Base-by-base conservation (phyloP, 2,329 filamentous ascomycete genomes). In the Aspergillus aculeatus region DNA sequence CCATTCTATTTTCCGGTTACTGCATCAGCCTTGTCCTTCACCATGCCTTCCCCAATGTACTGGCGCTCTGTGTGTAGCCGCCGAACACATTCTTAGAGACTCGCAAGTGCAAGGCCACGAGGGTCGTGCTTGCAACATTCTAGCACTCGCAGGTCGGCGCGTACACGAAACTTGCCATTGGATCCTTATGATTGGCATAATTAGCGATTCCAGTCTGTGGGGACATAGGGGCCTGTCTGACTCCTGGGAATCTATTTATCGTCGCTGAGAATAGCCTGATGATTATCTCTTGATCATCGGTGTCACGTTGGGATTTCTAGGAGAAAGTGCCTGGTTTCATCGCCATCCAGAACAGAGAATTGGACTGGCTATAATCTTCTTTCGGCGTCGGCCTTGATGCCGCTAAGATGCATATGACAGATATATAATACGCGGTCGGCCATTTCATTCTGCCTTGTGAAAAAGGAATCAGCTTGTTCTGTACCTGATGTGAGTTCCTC, bases 201-300 rank as follows among this genome's bases (percentile, higher is more conserved):
- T n/a, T 44, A 44, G 16, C 16, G 38, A 44, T 19, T 44, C 38
- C 32, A 19, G 16, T 44, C n/a, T 7, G 14, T 19, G 38, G 16
- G 38, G 6, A 19, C 38, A 9, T 9, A 29, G 7, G 26, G 26
- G 26, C 16, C 38, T 44, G n/a, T 7, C 38, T 44, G 16, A 7
- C 6, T 44, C 14, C 16, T 10, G 1, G 5, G 38, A 19, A 1
- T 3, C n/a, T 5, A 9, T 16, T 44, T n/a, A 44, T 9, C 7
- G 38, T 44, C 14, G 55, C 59, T 35, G 16, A 58, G 48, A 56
- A 61, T 61, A 58, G 47, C 47, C 3, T 55, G 6, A 14, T 48
- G 52, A 16, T n/a, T 23, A 9, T 10, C n/a, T 29, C 0, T 12
- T 44, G 6, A 1, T 48, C 26, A 23, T 26, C 2, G 41, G 19